These are phyloP conservation scores for Penicillium pancosmium DNA, from an alignment of 495 filamentous ascomycete species.

Conservation along the genomic window DNA sequence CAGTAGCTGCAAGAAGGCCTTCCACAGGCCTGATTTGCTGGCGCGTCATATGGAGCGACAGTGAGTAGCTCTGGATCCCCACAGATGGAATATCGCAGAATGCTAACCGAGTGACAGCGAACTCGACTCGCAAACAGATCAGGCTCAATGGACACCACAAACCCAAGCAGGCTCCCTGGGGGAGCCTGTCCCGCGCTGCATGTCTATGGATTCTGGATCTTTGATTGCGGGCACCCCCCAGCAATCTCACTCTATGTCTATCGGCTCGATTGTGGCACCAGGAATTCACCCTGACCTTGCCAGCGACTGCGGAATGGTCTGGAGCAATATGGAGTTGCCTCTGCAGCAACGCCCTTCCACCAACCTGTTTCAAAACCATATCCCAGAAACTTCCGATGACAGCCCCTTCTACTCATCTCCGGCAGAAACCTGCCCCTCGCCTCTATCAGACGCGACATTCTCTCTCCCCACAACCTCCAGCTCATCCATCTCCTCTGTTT, in stretches of 20 bases:
- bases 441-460: constrained; percentile 42
- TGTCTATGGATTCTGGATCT: constrained; percentile 30
- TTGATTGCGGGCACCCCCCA: constrained; percentile 34
- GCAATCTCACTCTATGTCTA: constrained; percentile 46
- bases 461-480: constrained; percentile 41
- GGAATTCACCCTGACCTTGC: constrained; percentile 47
- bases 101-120: constrained; percentile 33
- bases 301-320: constrained; percentile 40
- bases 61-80: constrained; percentile 51
- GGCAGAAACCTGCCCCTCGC: constrained; percentile 48
- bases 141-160: constrained; percentile 36
- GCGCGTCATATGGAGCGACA: constrained; percentile 81
- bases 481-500: constrained; percentile 41
- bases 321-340: constrained; percentile 42
- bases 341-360: constrained; percentile 36
- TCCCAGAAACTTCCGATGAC: constrained; percentile 44
- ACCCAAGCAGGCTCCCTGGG: constrained; percentile 23
- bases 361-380: constrained; percentile 37
- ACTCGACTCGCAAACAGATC: constrained; percentile 44
- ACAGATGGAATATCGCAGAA: background rate
- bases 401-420: constrained; percentile 46
- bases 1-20: constrained; percentile 72
- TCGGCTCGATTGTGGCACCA: constrained; percentile 46
- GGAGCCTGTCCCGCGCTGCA: constrained; percentile 35
- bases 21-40: constrained; percentile 79